Evolutionary conservation across 768 basidiomycete genomes (phyloP).

Genomic region (Agrocybe praecox): DNA sequence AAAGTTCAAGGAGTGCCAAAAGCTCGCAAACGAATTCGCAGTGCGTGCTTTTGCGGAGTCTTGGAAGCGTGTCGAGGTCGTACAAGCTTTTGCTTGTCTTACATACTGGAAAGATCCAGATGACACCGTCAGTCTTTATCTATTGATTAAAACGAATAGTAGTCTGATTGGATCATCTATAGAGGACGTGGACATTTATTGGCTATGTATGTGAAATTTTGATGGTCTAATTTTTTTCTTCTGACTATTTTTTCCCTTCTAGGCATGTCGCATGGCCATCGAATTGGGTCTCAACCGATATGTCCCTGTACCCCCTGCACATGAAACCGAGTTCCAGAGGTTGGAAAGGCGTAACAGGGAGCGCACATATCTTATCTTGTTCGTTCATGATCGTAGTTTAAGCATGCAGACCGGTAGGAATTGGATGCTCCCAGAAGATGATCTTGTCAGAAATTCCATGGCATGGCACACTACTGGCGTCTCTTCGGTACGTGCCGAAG

Average conservation of each 20-base stretch:
- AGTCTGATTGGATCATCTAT: conserved; percentile 17
- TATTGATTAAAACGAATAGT: conserved; percentile 9
- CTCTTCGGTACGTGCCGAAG: conserved; percentile 64
- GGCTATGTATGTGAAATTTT: conserved; percentile 62
- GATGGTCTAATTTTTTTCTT: conserved; percentile 8
- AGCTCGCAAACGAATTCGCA: conserved; percentile 74
- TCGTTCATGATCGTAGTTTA: conserved; percentile 84
- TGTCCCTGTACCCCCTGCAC: conserved; percentile 49
- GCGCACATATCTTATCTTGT: conserved; percentile 84
- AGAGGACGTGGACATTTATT: conserved; percentile 89
- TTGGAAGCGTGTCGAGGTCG: conserved; percentile 84
- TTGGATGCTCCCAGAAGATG: conserved; percentile 91
- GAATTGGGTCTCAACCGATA: conserved; percentile 82
- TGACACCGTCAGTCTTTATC: conserved; percentile 60
- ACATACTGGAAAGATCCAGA: conserved; percentile 91
- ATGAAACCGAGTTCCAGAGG: conserved; percentile 66
- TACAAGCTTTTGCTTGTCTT: conserved; percentile 87
- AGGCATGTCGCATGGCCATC: conserved; percentile 89
- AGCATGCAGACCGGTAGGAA: conserved; percentile 85
- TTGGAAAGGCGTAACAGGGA: conserved; percentile 84
- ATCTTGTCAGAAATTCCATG: conserved; percentile 67
- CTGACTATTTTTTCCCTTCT: conserved; percentile 10
- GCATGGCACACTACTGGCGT: conserved; percentile 73
- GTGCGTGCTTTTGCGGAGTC: conserved; percentile 75
- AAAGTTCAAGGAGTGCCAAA: conserved; percentile 67